Percentiles rank a stretch among this genome's conserved stretches.
These are phyloP conservation scores for Rosa chinensis DNA, from an alignment of 306 rosid genomes.

Conservation along the genomic window DNA sequence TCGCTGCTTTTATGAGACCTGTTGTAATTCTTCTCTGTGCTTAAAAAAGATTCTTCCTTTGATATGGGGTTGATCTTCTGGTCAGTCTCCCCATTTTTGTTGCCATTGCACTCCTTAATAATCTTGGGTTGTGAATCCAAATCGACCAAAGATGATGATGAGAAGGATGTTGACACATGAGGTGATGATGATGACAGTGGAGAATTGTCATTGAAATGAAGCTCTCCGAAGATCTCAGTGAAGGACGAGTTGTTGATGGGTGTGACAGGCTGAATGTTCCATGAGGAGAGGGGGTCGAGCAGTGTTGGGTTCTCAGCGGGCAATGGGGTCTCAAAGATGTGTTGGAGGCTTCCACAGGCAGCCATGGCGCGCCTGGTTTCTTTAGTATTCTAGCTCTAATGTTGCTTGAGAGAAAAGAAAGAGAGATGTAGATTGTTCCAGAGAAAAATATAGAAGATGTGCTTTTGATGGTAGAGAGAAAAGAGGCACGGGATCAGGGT, in stretches of 20 bases:
- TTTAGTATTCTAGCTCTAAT: constrained; percentile 9
- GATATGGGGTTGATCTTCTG: constrained; percentile 17
- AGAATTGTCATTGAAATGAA: constrained; percentile 63
- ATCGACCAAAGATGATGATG: constrained; percentile 23
- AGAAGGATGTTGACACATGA: constrained; percentile 14
- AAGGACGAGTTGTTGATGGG: constrained; percentile 41
- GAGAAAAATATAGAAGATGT: not conserved
- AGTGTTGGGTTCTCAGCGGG: constrained; percentile 55
- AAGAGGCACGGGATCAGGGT: constrained; percentile 48
- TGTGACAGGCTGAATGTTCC: constrained; percentile 53
- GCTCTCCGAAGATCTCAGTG: constrained; percentile 85
- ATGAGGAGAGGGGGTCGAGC: constrained; percentile 55
- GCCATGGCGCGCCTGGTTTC: constrained; percentile 50
- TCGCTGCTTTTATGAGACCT: constrained; percentile 46
- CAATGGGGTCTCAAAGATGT: constrained; percentile 68
- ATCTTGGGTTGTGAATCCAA: constrained; percentile 10
- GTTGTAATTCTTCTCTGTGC: constrained; percentile 23
- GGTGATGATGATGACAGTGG: constrained; percentile 25
- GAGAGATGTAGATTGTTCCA: not conserved
- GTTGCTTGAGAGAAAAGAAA: not conserved
- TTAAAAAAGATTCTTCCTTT: constrained; percentile 20
- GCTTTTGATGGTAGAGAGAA: constrained; percentile 31
- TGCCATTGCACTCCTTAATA: not conserved
- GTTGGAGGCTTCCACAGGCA: constrained; percentile 65
- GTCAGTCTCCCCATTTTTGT: constrained; percentile 12